Conservation (phyloP, 208 protist genomes). For the Trypanosomatidae sp. region DNA sequence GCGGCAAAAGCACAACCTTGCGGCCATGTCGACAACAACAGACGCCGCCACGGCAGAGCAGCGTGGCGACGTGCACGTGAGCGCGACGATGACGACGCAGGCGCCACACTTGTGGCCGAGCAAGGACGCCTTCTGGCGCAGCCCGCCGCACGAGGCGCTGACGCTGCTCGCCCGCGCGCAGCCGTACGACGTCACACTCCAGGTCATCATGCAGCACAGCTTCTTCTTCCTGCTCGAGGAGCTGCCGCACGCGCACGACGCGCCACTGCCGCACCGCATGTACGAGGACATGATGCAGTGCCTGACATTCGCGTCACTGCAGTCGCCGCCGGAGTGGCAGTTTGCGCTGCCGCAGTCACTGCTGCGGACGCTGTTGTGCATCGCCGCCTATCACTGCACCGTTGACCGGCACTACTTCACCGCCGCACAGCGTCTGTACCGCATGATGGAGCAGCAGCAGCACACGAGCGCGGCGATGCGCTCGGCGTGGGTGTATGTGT, state of each 20-base stretch:
- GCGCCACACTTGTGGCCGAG: constrained; percentile 37
- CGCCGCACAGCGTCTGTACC: constrained; percentile 40
- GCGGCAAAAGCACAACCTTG: no score
- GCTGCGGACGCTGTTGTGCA: constrained; percentile 40
- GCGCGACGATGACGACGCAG: constrained; percentile 5
- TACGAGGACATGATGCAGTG: constrained; percentile 85
- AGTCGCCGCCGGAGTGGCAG: constrained; percentile 71
- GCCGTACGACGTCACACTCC: constrained; percentile 53
- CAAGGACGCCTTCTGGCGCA: constrained; percentile 47
- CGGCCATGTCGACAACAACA: constrained; percentile 1
- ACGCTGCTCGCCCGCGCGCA: constrained; percentile 18
- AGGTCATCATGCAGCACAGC: constrained; percentile 63
- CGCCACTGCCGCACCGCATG: constrained; percentile 71
- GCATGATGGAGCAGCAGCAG: constrained; percentile 67
- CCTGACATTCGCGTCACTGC: constrained; percentile 54
- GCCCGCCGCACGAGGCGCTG: constrained; percentile 48
- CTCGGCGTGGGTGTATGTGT: constrained; percentile 61
- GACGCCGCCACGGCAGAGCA: not conserved
- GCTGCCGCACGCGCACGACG: constrained; percentile 32
- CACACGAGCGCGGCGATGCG: constrained; percentile 23
- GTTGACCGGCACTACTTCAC: constrained; percentile 66
- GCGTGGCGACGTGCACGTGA: not conserved
- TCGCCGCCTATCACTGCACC: constrained; percentile 49
- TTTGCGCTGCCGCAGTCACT: constrained; percentile 38
- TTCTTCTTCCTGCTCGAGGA: constrained; percentile 48